phyloP scores from a whole-genome alignment of 495 filamentous ascomycete genomes.

The Pyrenopolyporus hunteri region DNA sequence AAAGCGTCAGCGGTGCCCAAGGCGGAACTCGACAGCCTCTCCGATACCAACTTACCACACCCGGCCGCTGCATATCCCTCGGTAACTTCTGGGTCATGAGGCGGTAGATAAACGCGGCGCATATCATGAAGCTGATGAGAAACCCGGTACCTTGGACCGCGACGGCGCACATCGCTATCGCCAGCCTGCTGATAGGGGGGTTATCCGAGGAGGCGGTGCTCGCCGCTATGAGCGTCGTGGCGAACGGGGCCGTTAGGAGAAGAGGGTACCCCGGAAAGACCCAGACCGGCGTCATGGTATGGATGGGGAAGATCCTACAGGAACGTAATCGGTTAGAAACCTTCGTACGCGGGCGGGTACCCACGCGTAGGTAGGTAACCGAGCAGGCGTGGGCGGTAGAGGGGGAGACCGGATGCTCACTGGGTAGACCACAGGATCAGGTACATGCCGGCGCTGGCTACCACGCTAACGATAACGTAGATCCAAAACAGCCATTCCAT shows the following conservation, averaged over 20 bases:
- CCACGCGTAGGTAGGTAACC: too few relatives aligned
- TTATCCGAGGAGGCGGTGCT: conserved; percentile 42
- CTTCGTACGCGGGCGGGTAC: not conserved
- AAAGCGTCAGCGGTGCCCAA: not conserved
- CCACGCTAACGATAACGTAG: conserved; percentile 67
- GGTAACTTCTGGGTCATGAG: conserved; percentile 93
- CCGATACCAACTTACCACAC: conserved; percentile 66
- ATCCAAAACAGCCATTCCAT: conserved; percentile 77
- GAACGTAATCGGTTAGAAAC: conserved; percentile 1
- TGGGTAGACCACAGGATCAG: conserved; percentile 69
- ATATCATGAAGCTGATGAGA: conserved; percentile 83
- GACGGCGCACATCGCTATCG: conserved; percentile 72
- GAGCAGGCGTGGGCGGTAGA: too few relatives aligned
- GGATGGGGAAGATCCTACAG: conserved; percentile 72
- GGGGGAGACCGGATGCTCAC: too few relatives aligned
- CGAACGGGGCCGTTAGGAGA: conserved; percentile 78
- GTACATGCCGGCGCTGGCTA: conserved; percentile 73
- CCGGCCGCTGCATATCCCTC: conserved; percentile 73
- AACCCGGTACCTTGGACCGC: conserved; percentile 85
- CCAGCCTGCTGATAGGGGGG: conserved; percentile 56
- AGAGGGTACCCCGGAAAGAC: conserved; percentile 91
- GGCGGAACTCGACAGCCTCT: not conserved
- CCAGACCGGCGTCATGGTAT: conserved; percentile 90
- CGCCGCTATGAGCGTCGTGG: conserved; percentile 65
- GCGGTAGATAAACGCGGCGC: conserved; percentile 83